These are phyloP conservation scores for Chytridiales sp. DNA, from an alignment of 371 early-diverging fungal genomes.

Conservation along the genomic window DNA sequence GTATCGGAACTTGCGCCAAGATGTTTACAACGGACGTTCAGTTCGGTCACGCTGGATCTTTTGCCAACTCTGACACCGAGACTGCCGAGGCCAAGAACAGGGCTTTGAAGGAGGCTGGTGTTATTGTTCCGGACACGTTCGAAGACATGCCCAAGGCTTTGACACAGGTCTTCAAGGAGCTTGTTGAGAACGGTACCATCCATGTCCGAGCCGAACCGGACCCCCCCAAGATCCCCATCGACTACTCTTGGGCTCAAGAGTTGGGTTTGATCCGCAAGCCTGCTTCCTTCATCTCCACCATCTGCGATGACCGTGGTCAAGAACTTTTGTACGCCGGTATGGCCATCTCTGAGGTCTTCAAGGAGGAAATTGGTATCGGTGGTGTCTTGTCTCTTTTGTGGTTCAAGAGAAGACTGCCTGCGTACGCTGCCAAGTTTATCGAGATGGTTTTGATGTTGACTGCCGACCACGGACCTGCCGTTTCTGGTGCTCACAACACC, in stretches of 20 bases:
- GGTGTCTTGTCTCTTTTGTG: slow-evolving; percentile 95
- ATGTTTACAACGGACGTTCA: slow-evolving; percentile 98
- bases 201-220: slow-evolving; percentile 81
- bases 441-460: slow-evolving; percentile 99
- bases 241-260: slow-evolving; percentile 98
- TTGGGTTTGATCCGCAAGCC: slow-evolving; percentile 98
- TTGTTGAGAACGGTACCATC: slow-evolving; percentile 73
- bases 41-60: slow-evolving; percentile 94
- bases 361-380: slow-evolving; percentile 96
- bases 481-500: slow-evolving; percentile 94
- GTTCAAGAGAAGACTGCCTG: slow-evolving; percentile 96
- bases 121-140: slow-evolving; percentile 92
- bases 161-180: slow-evolving; percentile 69
- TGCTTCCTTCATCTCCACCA: slow-evolving; percentile 96
- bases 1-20: slow-evolving; percentile 97
- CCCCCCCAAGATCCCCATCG: slow-evolving; percentile 97
- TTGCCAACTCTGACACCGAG: slow-evolving; percentile 94
- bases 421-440: slow-evolving; percentile 93
- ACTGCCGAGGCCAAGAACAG: slow-evolving; percentile 97
- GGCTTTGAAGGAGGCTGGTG: slow-evolving; percentile 84
- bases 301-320: slow-evolving; percentile 98
- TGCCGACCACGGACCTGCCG: slow-evolving; percentile 97
- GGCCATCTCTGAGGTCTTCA: slow-evolving; percentile 96
- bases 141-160: slow-evolving; percentile 88
- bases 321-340: slow-evolving; percentile 97